Evolutionary conservation across 495 filamentous ascomycete species (phyloP).

Genomic region (Schizothecium vesticola): DNA sequence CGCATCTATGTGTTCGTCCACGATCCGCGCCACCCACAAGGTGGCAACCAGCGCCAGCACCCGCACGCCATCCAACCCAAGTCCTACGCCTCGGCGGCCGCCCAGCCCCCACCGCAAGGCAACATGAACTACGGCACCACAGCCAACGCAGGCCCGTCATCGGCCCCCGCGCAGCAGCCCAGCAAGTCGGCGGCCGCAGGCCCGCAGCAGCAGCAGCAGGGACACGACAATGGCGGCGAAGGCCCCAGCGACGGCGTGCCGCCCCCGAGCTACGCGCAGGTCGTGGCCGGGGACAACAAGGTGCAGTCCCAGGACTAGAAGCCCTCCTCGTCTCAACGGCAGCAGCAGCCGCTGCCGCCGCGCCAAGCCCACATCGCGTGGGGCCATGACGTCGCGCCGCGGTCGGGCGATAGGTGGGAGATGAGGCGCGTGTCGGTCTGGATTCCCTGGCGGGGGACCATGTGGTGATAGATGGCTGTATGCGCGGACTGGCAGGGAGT

Average conservation of each 20-base stretch:
- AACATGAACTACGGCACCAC: slow-evolving; percentile 38
- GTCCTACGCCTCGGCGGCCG: slow-evolving; percentile 10
- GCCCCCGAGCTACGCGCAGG: slow-evolving; percentile 80
- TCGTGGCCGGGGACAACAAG: slow-evolving; percentile 83
- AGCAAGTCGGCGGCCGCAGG: not conserved
- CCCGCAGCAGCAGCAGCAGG: slow-evolving; percentile 10
- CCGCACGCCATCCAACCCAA: not conserved
- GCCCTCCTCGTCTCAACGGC: not conserved
- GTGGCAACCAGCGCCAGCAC: slow-evolving; percentile 20
- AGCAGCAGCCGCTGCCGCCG: not conserved
- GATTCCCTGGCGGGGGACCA: slow-evolving; percentile 16
- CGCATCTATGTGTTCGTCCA: not conserved
- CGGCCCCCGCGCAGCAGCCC: slow-evolving; percentile 2
- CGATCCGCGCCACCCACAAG: not conserved
- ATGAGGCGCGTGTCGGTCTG: slow-evolving; percentile 12
- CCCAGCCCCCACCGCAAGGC: slow-evolving; percentile 27
- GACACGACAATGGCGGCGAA: slow-evolving; percentile 36
- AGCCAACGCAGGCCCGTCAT: slow-evolving; percentile 14
- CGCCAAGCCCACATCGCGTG: not conserved
- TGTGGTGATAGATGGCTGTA: slow-evolving; percentile 13
- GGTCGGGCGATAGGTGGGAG: not conserved
- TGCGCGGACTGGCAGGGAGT: not conserved
- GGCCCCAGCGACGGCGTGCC: slow-evolving; percentile 27
- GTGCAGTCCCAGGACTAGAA: slow-evolving; percentile 65
- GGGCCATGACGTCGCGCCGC: not conserved